Evolutionary conservation across 1,284 basidiomycete species (phyloP).

Genomic region (Moniliella sp.): DNA sequence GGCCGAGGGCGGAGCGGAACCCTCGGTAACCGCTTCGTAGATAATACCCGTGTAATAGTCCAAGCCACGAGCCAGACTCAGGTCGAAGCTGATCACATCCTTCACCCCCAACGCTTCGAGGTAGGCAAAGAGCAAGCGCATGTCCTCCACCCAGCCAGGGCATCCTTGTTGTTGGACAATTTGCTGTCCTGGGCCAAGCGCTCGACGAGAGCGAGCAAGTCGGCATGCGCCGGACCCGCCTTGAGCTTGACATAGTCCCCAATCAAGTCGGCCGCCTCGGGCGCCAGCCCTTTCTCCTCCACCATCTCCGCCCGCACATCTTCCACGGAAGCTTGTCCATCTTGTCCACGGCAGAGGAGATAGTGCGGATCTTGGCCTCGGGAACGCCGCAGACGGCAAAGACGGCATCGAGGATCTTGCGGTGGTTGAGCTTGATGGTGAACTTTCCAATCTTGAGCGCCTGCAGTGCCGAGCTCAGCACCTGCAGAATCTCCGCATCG

Average conservation of each 20-base stretch:
- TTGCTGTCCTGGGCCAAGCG: slow-evolving; percentile 49
- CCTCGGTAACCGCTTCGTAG: slow-evolving; percentile 83
- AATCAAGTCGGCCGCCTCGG: slow-evolving; percentile 70
- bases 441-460: slow-evolving; percentile 65
- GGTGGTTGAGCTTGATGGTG: slow-evolving; percentile 79
- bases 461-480: slow-evolving; percentile 60
- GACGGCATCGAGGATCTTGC: slow-evolving; percentile 89
- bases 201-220: slow-evolving; percentile 38
- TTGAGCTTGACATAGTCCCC: slow-evolving; percentile 89
- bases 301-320: slow-evolving; percentile 93
- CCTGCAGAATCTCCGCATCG: slow-evolving; percentile 69
- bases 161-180: slow-evolving; percentile 51
- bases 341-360: slow-evolving; percentile 93
- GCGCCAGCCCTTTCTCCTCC: slow-evolving; percentile 70
- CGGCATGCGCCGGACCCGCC: no score
- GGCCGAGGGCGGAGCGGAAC: slow-evolving; percentile 77
- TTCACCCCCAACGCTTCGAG: slow-evolving; percentile 59
- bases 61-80: slow-evolving; percentile 79
- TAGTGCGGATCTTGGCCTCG: slow-evolving; percentile 67
- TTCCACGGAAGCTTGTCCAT: slow-evolving; percentile 79
- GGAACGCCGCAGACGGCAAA: slow-evolving; percentile 93
- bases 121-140: slow-evolving; percentile 64
- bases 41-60: slow-evolving; percentile 99
- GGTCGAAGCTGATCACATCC: slow-evolving; percentile 67
- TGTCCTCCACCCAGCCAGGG: slow-evolving; percentile 69